These are phyloP conservation scores for Sclerotinia nivalis DNA, from an alignment of 2,329 filamentous ascomycete species.

Conservation along the genomic window DNA sequence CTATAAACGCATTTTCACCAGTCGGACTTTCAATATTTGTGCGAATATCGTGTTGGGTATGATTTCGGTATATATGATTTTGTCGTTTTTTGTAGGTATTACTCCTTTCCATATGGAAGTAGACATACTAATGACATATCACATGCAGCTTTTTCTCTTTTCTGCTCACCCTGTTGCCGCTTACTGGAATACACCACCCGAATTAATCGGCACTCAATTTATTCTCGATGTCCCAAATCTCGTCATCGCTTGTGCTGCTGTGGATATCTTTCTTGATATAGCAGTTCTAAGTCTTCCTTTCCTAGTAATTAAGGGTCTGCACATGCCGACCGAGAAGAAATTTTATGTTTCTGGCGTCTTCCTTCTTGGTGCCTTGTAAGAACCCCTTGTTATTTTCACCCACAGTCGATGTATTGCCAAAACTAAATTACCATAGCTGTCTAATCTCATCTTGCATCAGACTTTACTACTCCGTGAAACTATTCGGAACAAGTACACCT, in stretches of 20 bases:
- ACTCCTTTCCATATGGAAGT: not conserved
- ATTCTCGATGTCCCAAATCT: slow-evolving; percentile 4
- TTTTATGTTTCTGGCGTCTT: slow-evolving; percentile 9
- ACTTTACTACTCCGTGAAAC: slow-evolving; percentile 14
- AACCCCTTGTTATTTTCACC: not conserved
- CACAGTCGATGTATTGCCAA: not conserved
- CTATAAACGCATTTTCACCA: slow-evolving; percentile 17
- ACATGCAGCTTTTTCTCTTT: slow-evolving; percentile 5
- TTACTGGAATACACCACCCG: slow-evolving; percentile 8
- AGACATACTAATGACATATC: not conserved
- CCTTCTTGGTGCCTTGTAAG: slow-evolving; percentile 21
- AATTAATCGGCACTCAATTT: slow-evolving; percentile 6
- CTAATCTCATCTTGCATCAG: slow-evolving; percentile 17
- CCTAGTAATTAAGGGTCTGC: slow-evolving; percentile 7
- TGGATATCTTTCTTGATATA: slow-evolving; percentile 17
- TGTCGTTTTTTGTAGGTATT: slow-evolving; percentile 14
- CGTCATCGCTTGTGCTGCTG: slow-evolving; percentile 12
- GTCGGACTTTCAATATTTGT: not conserved
- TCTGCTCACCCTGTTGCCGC: not conserved
- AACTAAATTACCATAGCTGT: not conserved
- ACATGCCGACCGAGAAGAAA: slow-evolving; percentile 14
- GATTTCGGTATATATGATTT: slow-evolving; percentile 16
- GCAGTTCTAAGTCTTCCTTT: slow-evolving; percentile 7
- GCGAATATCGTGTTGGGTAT: slow-evolving; percentile 12
- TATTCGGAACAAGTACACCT: slow-evolving; percentile 16